A percentile compares a stretch with the other conserved stretches of the same genome.
Conservation (phyloP, 306 rosid species). For the Geum urbanum region DNA sequence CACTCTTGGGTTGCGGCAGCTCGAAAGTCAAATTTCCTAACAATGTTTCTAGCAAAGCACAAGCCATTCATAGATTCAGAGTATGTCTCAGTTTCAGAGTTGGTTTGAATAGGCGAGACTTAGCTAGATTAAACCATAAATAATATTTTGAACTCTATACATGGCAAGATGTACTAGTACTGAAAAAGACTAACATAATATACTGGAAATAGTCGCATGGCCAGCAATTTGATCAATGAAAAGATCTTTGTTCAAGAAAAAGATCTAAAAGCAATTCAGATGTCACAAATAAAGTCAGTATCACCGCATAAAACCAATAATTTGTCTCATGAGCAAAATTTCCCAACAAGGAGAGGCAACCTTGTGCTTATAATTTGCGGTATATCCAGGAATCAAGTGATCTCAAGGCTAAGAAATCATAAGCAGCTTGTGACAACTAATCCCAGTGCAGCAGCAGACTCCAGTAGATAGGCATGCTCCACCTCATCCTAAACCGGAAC, state of each 20-base stretch:
- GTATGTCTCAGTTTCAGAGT: neutral
- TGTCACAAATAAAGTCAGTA: constrained; percentile 35
- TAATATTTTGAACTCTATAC: too few relatives aligned
- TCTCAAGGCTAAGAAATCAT: constrained; percentile 33
- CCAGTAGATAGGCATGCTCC: constrained; percentile 34
- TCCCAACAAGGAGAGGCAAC: constrained; percentile 39
- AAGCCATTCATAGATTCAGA: neutral
- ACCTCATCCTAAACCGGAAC: constrained; percentile 38
- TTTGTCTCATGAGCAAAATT: constrained; percentile 58
- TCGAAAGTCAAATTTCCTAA: neutral
- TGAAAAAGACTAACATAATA: neutral
- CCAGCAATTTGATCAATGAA: constrained; percentile 17
- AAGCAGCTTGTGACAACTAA: constrained; percentile 22
- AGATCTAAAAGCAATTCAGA: constrained; percentile 41
- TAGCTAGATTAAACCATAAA: too few relatives aligned
- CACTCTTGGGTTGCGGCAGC: neutral
- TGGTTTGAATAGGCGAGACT: neutral
- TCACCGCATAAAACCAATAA: constrained; percentile 26
- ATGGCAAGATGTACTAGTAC: too few relatives aligned
- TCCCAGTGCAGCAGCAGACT: constrained; percentile 32
- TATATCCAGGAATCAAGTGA: constrained; percentile 35
- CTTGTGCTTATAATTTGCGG: constrained; percentile 32
- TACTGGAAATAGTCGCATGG: neutral
- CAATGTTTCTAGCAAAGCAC: neutral
- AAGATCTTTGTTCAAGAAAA: constrained; percentile 18